Base-by-base conservation (phyloP, 441 rosid genomes). In the Macaranga tanarius region DNA sequence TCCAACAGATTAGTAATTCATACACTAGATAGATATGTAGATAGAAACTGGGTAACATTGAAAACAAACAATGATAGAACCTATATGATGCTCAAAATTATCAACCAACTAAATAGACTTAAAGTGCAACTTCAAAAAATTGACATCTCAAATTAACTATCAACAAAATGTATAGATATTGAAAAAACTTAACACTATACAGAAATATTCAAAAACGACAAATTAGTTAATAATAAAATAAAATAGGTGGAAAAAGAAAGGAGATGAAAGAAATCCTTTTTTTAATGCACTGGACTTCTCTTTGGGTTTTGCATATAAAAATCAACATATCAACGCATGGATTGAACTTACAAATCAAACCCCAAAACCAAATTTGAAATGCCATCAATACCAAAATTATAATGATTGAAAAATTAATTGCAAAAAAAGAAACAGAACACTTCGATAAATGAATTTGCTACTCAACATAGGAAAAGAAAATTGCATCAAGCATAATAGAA, bases 401-500 rank as follows among this genome's bases (percentile, higher is more conserved):
- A 22, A 20, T 45, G 28, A 1, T 28, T 19, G 17, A 42, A 47
- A 12, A 61, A 17, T 0, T 63, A n/a, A 63, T 63, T 12, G 6
- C 5, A 6, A 7, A 52, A 67, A 34, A 67, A 7, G 22, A 34
- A n/a, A 62, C 23, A 51, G 2, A 34, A 34, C 38, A 34, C 38
- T 34, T 16, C 19, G 13, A 23, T 34, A 34, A 19, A 1, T 15
- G 0, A 55, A 44, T 1, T 52, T 34, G 9, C 75, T 16, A 51
- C 52, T 52, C 44, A 72, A 34, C 12, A 34, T 38, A 45, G 13
- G 58, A n/a, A 48, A 44, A 45, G 13, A 22, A 42, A 58, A 60
- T 66, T 55, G 64, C 57, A 44, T 65, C 45, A 26, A 25, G n/a
- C 51, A 73, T 40, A 51, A 22, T 5, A 51, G 28, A 45, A 57